These are phyloP conservation scores for Rutstroemia sp. DNA, from an alignment of 2,329 filamentous ascomycete genomes.

Conservation along the genomic window DNA sequence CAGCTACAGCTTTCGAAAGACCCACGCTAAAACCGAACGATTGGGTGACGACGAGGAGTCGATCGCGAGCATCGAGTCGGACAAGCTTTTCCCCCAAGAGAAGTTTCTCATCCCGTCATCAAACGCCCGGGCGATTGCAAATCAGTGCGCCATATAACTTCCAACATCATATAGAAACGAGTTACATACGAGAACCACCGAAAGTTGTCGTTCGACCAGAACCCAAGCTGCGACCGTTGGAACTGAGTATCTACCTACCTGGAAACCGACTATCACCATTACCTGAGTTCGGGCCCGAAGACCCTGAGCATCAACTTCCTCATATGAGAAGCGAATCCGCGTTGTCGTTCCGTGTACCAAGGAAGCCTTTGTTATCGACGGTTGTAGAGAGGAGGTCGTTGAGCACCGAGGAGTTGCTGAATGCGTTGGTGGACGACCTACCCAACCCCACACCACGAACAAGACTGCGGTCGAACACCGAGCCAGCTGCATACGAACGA, in stretches of 20 bases:
- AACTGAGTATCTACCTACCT: slow-evolving; percentile 46
- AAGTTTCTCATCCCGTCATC: slow-evolving; percentile 34
- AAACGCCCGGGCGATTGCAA: slow-evolving; percentile 11
- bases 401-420: slow-evolving; percentile 21
- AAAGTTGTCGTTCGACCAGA: slow-evolving; percentile 33
- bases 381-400: slow-evolving; percentile 20
- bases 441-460: slow-evolving; percentile 22
- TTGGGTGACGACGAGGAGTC: slow-evolving; percentile 29
- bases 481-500: slow-evolving; percentile 26
- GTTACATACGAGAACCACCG: slow-evolving; percentile 12
- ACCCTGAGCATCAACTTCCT: slow-evolving; percentile 14
- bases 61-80: slow-evolving; percentile 35
- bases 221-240: slow-evolving; percentile 43
- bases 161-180: slow-evolving; percentile 6
- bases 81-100: slow-evolving; percentile 40
- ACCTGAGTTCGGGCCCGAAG: slow-evolving; percentile 39
- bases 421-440: slow-evolving; percentile 19
- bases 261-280: slow-evolving; percentile 47
- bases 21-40: slow-evolving; percentile 18
- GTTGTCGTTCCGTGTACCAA: slow-evolving; percentile 24
- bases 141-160: slow-evolving; percentile 10
- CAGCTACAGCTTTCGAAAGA: slow-evolving; percentile 1
- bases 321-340: slow-evolving; percentile 26
- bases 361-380: slow-evolving; percentile 27
- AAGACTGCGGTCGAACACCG: slow-evolving; percentile 24